phyloP scores from a whole-genome alignment of 2,329 filamentous ascomycete genomes.

The Epichloe scottii region DNA sequence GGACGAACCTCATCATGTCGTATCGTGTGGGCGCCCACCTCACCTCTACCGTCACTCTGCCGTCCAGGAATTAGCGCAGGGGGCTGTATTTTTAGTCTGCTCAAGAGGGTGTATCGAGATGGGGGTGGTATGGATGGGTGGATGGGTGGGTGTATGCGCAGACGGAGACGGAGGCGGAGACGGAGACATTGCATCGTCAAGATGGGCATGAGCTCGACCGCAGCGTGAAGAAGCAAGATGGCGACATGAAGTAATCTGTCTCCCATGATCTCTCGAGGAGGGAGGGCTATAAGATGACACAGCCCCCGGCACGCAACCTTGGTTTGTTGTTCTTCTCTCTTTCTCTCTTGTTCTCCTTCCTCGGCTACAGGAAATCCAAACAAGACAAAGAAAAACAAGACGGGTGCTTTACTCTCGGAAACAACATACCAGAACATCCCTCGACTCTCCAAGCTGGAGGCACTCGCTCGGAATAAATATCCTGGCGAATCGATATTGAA shows the following conservation, averaged over 20 bases:
- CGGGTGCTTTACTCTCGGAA: too few species aligned
- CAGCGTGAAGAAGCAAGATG: background rate
- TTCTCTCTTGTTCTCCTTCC: background rate
- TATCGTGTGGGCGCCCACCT: constrained; percentile 2
- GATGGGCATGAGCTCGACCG: background rate
- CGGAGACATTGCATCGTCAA: background rate
- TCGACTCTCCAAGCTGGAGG: too few species aligned
- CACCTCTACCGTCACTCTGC: background rate
- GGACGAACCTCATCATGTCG: constrained; percentile 8
- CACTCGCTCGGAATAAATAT: too few species aligned
- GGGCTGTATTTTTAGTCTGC: constrained; percentile 1
- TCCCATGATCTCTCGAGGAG: background rate
- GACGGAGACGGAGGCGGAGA: background rate
- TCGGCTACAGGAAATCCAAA: background rate
- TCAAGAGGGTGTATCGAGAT: background rate
- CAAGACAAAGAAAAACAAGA: background rate
- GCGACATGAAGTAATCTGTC: background rate
- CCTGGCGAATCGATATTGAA: too few species aligned
- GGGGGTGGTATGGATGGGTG: background rate
- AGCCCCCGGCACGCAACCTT: background rate
- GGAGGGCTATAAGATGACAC: constrained; percentile 2
- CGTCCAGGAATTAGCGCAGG: background rate
- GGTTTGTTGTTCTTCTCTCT: background rate
- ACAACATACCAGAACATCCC: too few species aligned
- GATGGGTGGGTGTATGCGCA: background rate